Evolutionary conservation across 108 stramenopile genomes (phyloP), one percentile per base, ranked within the genome.

Genomic region (Skeletonema tropicum): DNA sequence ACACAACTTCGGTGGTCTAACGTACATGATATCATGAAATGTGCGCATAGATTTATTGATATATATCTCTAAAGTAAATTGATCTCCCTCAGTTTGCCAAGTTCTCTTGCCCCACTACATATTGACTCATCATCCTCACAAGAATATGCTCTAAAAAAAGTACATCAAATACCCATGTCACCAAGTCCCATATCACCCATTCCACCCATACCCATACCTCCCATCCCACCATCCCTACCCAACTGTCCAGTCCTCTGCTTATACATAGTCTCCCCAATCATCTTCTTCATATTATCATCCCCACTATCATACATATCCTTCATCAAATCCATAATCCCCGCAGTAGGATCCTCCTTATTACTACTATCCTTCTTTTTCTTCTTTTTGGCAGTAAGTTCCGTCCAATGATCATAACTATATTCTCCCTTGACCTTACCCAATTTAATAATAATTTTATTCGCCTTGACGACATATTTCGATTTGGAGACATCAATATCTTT

Each of bases 261-360:
- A 83, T 93, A 71, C 94, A 97, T 93, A 58, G 95, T 86, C 85
- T 98, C 97, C 30, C 96, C 98, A 79, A 98, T 98, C 66, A 97
- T 87, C 79, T 96, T 93, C 77, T 86, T 85, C 91, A 96, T 98
- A 57, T 94, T 95, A 60, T 97, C 98, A 86, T 98, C 98, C 0
- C 98, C 98, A 42, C 76, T 78, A 15, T 98, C 95, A 74, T 98
- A 98, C 97, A 98, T 95, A 55, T 98, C 90, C 79, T 97, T 97
- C 98, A 98, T 98, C 90, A 98, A 70, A 55, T 95, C 95, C 93
- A 97, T 98, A 71, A 97, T 90, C 15, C 90, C 83, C 12, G 89
- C 83, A 9, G 72, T 17, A 3, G 96, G 95, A 79, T 98, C 86
- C 14, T 66, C 68, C 63, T 81, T 79, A 3, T 62, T 30, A 30